phyloP scores from a whole-genome alignment of 257 asterid genomes.

The Solanum chiquidenum region DNA sequence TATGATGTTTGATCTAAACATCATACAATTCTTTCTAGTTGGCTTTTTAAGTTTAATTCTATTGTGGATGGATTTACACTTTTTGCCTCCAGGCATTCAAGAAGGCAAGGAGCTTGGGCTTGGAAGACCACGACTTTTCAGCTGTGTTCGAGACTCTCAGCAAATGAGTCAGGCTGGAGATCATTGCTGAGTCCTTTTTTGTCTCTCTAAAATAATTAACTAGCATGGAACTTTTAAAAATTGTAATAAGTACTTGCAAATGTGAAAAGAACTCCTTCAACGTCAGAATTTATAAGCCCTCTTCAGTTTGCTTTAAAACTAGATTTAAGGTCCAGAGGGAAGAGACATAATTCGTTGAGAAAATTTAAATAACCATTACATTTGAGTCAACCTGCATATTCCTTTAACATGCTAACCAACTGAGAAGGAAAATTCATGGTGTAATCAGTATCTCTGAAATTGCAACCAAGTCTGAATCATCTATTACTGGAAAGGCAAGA shows the following conservation, averaged over 20 bases:
- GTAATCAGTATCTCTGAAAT: background rate
- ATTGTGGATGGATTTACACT: background rate
- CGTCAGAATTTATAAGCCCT: background rate
- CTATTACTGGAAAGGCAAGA: background rate
- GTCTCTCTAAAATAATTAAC: background rate
- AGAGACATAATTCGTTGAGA: background rate
- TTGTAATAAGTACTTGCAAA: background rate
- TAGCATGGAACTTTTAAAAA: background rate
- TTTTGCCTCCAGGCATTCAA: slow-evolving; percentile 59
- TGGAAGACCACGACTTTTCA: slow-evolving; percentile 85
- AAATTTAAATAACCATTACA: background rate
- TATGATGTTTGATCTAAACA: background rate
- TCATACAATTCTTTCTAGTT: background rate
- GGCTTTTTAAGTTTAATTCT: background rate
- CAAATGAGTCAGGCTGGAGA: background rate
- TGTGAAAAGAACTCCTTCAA: background rate
- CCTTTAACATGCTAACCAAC: background rate
- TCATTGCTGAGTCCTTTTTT: background rate
- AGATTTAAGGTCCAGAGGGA: background rate
- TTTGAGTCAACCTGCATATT: background rate
- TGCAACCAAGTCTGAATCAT: background rate
- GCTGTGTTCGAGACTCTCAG: slow-evolving; percentile 61
- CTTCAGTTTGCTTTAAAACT: background rate
- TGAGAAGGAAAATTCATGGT: background rate
- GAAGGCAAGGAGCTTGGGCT: slow-evolving; percentile 75